Evolutionary conservation across 345 rosid species (phyloP), one percentile per base, ranked within the genome.

Genomic region (Pistacia integerrima): DNA sequence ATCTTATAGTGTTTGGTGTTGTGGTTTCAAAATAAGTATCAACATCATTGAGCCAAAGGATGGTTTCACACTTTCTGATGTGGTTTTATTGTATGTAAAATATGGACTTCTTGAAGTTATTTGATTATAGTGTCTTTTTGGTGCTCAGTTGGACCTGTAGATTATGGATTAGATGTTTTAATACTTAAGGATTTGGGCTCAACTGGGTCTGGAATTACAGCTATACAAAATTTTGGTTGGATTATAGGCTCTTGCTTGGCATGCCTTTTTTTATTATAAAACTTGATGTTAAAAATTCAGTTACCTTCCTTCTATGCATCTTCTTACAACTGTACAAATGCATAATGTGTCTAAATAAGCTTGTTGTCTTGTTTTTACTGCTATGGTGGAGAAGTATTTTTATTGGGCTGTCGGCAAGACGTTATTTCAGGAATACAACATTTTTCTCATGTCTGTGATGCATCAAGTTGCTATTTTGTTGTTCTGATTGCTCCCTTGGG

Each of bases 401-500:
- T 14, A 69, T 55, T 25, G 48, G 52, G 70, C 70, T 54, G 71
- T 46, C 69, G 64, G 44, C 59, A 1, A 18, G 58, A 66, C n/a
- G 38, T 71, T 49, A 66, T 30, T 12, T 30, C 46, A 44, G 2
- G 35, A 55, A 38, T 7, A 7, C 5, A 38, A 2, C 6, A 16
- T 41, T 20, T 54, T 35, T 76, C 4, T 80, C 14, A 12, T 35
- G 25, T 67, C 65, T 66, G 38, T 71, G 30, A 13, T 58, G 63
- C 49, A 54, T 52, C 20, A 38, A 35, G 54, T 68, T 33, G 62
- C 64, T 58, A 44, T 69, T 9, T 68, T 64, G 60, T 64, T n/a
- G 2, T 64, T 72, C 78, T 72, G 36, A 52, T 63, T 4, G 48
- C 61, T 71, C 60, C 14, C 70, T 63, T 58, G 41, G 22, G 72